phyloP scores from a whole-genome alignment of 257 asterid species.

The Scutellaria baicalensis region DNA sequence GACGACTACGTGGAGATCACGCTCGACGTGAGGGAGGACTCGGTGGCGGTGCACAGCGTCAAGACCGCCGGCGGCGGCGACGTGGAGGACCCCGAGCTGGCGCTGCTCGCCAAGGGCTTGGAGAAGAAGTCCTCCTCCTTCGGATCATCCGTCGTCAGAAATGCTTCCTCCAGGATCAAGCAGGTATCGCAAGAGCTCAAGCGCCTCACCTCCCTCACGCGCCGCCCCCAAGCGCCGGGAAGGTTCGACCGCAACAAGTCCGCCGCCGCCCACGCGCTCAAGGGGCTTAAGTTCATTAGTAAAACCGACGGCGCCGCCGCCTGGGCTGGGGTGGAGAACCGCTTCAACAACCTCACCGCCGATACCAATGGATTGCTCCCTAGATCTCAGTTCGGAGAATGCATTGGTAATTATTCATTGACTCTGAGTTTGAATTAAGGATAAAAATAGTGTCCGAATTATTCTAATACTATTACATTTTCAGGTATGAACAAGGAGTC shows the following conservation, averaged over 20 bases:
- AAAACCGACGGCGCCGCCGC: constrained; percentile 77
- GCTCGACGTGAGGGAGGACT: constrained; percentile 73
- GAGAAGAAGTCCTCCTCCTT: constrained; percentile 66
- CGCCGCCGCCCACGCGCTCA: constrained; percentile 75
- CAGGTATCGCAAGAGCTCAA: constrained; percentile 86
- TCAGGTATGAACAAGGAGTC: constrained; percentile 89
- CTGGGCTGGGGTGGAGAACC: constrained; percentile 76
- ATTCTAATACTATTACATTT: background rate
- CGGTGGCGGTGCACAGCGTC: constrained; percentile 93
- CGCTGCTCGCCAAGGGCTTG: constrained; percentile 59
- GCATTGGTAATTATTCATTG: constrained; percentile 56
- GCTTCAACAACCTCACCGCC: constrained; percentile 51
- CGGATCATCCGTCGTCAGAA: constrained; percentile 55
- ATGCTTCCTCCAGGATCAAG: constrained; percentile 60
- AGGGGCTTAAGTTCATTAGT: constrained; percentile 87
- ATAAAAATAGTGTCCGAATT: background rate
- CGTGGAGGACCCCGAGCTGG: constrained; percentile 82
- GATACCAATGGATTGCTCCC: constrained; percentile 55
- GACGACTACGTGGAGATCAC: constrained; percentile 90
- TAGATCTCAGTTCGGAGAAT: constrained; percentile 63
- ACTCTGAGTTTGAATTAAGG: background rate
- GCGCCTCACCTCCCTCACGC: constrained; percentile 55
- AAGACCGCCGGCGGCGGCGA: constrained; percentile 77
- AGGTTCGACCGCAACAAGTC: constrained; percentile 70
- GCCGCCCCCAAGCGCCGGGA: constrained; percentile 32